These are phyloP conservation scores for Fusarium heterosporum DNA, from an alignment of 2,329 filamentous ascomycete species.

Conservation along the genomic window DNA sequence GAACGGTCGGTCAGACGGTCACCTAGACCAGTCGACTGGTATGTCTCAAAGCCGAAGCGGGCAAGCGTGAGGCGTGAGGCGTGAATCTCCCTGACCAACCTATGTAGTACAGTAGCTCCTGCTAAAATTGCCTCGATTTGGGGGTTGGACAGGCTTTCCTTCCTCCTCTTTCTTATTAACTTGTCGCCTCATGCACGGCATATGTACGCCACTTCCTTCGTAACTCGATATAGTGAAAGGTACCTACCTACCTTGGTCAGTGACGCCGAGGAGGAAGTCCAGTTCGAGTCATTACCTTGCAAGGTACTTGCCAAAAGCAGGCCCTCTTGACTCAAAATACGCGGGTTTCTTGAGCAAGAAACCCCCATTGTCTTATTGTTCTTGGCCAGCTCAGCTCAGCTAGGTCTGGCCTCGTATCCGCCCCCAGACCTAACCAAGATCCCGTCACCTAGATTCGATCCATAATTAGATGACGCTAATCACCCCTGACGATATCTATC, in stretches of 20 bases:
- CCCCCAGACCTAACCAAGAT: constrained; percentile 13
- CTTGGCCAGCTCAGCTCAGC: not conserved
- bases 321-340: not conserved
- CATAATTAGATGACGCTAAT: not conserved
- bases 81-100: not conserved
- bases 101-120: not conserved
- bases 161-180: not conserved
- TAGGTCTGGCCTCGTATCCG: constrained; percentile 3
- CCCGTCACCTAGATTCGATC: not conserved
- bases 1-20: too few species aligned
- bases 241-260: too few species aligned
- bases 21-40: not conserved
- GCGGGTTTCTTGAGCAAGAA: not conserved
- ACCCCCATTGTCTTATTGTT: not conserved
- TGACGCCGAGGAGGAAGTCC: not conserved
- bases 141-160: not conserved
- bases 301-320: not conserved
- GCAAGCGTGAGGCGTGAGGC: not conserved
- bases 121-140: not conserved
- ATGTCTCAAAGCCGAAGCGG: not conserved
- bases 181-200: not conserved
- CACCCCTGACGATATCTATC: not conserved
- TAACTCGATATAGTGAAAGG: not conserved
- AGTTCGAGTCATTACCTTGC: too few species aligned
- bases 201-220: not conserved